phyloP scores from a whole-genome alignment of 441 rosid species.

The Theobroma grandiflorum region DNA sequence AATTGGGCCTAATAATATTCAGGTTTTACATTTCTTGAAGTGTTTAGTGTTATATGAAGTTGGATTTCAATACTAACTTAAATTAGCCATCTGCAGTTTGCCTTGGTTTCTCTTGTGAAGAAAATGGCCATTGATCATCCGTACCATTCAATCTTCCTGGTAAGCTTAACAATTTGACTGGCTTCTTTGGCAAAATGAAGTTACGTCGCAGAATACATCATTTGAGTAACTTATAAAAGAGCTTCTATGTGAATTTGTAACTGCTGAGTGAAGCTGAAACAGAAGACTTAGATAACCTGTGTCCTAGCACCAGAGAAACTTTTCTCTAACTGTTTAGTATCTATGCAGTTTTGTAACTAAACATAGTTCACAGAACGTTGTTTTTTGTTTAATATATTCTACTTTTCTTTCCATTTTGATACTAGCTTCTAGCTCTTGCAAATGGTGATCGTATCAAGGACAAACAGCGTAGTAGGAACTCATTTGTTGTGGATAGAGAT shows the following conservation, averaged over 20 bases:
- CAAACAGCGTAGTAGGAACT: slow-evolving; percentile 91
- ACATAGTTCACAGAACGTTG: slow-evolving; percentile 8
- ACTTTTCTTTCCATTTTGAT: slow-evolving; percentile 27
- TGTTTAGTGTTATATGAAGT: slow-evolving; percentile 28
- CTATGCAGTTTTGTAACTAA: neutral
- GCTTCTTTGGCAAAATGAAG: slow-evolving; percentile 26
- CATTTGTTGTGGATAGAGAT: slow-evolving; percentile 92
- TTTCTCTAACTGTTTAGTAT: neutral
- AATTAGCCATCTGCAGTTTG: slow-evolving; percentile 66
- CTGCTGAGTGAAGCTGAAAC: slow-evolving; percentile 12
- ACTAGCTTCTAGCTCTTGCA: slow-evolving; percentile 93
- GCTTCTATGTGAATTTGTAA: slow-evolving; percentile 13
- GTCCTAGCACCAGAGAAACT: slow-evolving; percentile 19
- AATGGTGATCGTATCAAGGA: slow-evolving; percentile 99
- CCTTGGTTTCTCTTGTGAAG: slow-evolving; percentile 89
- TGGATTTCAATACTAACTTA: slow-evolving; percentile 37
- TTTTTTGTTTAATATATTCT: slow-evolving; percentile 32
- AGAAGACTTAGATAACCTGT: slow-evolving; percentile 11
- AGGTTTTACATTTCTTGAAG: slow-evolving; percentile 54
- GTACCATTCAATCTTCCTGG: slow-evolving; percentile 96
- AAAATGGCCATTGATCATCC: slow-evolving; percentile 99
- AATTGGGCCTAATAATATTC: slow-evolving; percentile 75
- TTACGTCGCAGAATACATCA: neutral
- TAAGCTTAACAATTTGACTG: slow-evolving; percentile 34
- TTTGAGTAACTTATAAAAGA: slow-evolving; percentile 11